Evolutionary conservation across 139 green algal species (phyloP), one percentile per base, ranked within the genome.

Genomic region (Chlorella sp.): DNA sequence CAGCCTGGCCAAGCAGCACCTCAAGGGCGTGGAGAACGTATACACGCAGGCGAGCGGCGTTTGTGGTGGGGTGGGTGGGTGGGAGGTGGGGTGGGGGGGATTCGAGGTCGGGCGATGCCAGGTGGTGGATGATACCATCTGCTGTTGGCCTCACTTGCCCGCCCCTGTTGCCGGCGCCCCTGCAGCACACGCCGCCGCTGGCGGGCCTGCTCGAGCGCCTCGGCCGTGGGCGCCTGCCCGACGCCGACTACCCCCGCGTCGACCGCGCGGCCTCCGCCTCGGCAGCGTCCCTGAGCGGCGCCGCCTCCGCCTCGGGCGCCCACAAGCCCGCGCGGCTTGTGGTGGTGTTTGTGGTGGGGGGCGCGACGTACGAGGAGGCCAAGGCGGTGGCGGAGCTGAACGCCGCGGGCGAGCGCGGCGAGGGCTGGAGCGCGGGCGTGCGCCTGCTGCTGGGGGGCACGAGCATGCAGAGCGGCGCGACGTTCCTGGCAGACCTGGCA

Each of bases 361-460:
- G 95, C n/a, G 93, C 92, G 2, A 98, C 95, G 0, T 99, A 98
- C 72, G 95, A 98, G 78, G 95, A 98, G 82, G 88, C 94, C 0
- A 83, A 84, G 35, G 77, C 76, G 12, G 84, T 98, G 31, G 84
- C 90, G 19, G 90, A 96, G 69, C 87, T 92, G 67, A 98, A 98
- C 77, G 79, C 86, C 7, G 73, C 79, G 25, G 66, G 55, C 48
- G 74, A 70, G 45, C 56, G 46, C 23, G 65, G 74, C 27, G 87
- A 91, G 67, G 82, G 87, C 35, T 85, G 81, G 62, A 69, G 80
- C 33, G 71, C 86, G 12, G 71, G 75, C 43, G 82, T 87, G 59
- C 82, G 85, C 4, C 80, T 98, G 5, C 21, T 97, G 0, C 86
- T 98, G 50, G 95, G 94, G 0, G 95, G 95, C 73, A 96, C 90